phyloP scores from a whole-genome alignment of 2,329 filamentous ascomycete species.

The Neocucurbitaria cava region DNA sequence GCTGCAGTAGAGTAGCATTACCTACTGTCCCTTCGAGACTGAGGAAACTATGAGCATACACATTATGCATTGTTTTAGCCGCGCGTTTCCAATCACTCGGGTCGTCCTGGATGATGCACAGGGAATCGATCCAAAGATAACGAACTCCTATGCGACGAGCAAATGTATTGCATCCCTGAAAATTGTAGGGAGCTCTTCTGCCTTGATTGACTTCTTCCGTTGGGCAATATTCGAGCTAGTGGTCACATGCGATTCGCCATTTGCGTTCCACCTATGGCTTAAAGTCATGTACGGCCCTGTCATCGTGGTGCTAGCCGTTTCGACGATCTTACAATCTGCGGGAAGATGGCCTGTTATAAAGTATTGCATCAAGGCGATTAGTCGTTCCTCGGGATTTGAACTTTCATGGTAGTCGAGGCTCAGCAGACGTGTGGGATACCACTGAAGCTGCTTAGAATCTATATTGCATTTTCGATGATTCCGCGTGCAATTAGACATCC shows the following conservation, averaged over 20 bases:
- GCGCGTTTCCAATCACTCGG: constrained; percentile 12
- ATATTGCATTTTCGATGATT: too few relatives aligned
- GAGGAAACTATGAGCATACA: constrained; percentile 14
- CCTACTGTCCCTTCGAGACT: neutral
- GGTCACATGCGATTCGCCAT: neutral
- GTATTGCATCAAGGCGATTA: too few relatives aligned
- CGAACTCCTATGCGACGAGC: neutral
- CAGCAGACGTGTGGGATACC: neutral
- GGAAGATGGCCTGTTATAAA: too few relatives aligned
- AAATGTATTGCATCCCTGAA: neutral
- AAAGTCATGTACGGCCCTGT: neutral
- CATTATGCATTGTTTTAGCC: constrained; percentile 8
- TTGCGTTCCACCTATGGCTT: neutral
- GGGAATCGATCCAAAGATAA: constrained; percentile 2
- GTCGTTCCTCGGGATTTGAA: too few relatives aligned
- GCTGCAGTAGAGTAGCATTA: constrained; percentile 2
- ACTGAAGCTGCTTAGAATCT: too few relatives aligned
- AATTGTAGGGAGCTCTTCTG: neutral
- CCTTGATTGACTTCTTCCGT: neutral
- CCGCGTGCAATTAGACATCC: too few relatives aligned
- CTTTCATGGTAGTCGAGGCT: neutral
- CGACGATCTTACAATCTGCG: neutral
- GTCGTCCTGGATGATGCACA: constrained; percentile 23
- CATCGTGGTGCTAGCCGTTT: neutral
- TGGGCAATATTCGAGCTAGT: neutral